Percentiles rank a stretch among this genome's conserved stretches.
phyloP scores from a whole-genome alignment of 2,329 filamentous ascomycete species.

The Mycosphaerelloides madeirae region DNA sequence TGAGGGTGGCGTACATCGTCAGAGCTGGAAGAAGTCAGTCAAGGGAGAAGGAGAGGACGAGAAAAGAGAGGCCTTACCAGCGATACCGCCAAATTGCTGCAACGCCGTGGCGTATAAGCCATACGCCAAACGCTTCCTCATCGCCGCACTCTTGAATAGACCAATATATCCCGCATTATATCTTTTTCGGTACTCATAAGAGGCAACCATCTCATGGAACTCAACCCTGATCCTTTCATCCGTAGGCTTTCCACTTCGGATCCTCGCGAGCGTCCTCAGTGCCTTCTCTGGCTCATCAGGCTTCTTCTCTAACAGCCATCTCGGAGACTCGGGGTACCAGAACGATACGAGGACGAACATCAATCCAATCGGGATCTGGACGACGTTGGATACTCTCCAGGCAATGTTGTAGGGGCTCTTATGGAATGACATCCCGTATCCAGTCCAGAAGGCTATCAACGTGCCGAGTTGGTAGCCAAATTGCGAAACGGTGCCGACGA shows the following conservation, averaged over 20 bases:
- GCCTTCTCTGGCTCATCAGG: slow-evolving; percentile 20
- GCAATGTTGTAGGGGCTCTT: slow-evolving; percentile 39
- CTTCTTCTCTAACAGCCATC: slow-evolving; percentile 20
- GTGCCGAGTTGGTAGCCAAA: slow-evolving; percentile 44
- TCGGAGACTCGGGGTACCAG: slow-evolving; percentile 37
- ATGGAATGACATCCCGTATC: slow-evolving; percentile 43
- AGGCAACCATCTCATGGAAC: slow-evolving; percentile 37
- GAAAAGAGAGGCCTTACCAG: too few relatives aligned
- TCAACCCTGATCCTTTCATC: slow-evolving; percentile 33
- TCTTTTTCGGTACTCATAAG: slow-evolving; percentile 32
- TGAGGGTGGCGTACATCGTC: slow-evolving; percentile 38
- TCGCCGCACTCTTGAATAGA: slow-evolving; percentile 29
- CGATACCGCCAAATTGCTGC: slow-evolving; percentile 24
- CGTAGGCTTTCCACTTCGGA: slow-evolving; percentile 30
- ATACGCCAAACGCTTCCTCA: slow-evolving; percentile 37
- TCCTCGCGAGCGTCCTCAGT: slow-evolving; percentile 30
- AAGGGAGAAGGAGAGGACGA: too few relatives aligned
- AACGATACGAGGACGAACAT: slow-evolving; percentile 36
- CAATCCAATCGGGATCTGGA: slow-evolving; percentile 41
- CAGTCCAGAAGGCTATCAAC: slow-evolving; percentile 43
- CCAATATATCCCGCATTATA: slow-evolving; percentile 33
- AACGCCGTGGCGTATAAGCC: slow-evolving; percentile 34
- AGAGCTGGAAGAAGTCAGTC: too few relatives aligned
- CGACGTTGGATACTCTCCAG: slow-evolving; percentile 40
- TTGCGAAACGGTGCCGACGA: slow-evolving; percentile 40